Conservation (phyloP, 2,329 filamentous ascomycete genomes). For the Penicillium sumatraense region DNA sequence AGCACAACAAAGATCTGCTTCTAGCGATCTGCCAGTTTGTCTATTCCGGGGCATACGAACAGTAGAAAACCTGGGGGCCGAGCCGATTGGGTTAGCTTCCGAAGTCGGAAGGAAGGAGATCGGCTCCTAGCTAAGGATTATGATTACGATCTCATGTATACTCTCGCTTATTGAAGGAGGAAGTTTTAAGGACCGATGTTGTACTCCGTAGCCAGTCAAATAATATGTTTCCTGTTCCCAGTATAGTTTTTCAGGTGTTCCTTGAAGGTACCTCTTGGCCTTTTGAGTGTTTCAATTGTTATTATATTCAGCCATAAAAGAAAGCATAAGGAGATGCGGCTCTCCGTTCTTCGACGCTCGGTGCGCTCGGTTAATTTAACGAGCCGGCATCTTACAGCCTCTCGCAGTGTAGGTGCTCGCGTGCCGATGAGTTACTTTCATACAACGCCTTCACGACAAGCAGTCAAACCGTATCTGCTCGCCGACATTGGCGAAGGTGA, state of each 20-base stretch:
- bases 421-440: slow-evolving; percentile 2
- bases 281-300: not conserved
- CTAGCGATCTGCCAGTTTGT: not conserved
- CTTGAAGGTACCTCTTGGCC: not conserved
- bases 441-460: slow-evolving; percentile 4
- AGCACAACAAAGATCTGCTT: not conserved
- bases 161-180: not conserved
- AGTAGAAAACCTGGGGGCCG: slow-evolving; percentile 3
- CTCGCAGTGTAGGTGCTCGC: not conserved
- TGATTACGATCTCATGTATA: not conserved
- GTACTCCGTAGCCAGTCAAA: not conserved
- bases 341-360: not conserved
- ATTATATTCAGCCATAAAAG: not conserved
- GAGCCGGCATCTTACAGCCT: not conserved
- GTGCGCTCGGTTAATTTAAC: not conserved
- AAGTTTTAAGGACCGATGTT: not conserved
- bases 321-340: not conserved
- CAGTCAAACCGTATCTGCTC: slow-evolving; percentile 1
- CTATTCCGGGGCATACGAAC: not conserved
- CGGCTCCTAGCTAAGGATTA: not conserved
- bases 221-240: not conserved
- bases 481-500: slow-evolving; percentile 4
- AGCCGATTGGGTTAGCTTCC: slow-evolving; percentile 2
- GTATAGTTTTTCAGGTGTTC: not conserved
- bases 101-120: not conserved